Percentiles rank a stretch among this genome's conserved stretches.
Evolutionary conservation across 2,329 filamentous ascomycete genomes (phyloP).

Genomic region (Lecanicillium sp.): DNA sequence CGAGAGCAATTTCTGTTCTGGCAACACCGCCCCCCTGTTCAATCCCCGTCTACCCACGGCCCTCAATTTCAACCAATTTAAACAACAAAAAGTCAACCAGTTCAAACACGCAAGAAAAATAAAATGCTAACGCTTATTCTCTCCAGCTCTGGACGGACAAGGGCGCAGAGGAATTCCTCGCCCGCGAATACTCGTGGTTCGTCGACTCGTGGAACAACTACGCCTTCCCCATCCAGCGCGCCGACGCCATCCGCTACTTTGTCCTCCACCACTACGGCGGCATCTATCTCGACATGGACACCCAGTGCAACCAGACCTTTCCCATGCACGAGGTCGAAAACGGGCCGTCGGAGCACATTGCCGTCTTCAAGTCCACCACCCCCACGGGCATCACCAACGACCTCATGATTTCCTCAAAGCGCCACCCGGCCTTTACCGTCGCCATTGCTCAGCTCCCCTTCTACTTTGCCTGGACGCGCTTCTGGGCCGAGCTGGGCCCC

Average conservation of each 20-base stretch:
- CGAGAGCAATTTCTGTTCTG: no score
- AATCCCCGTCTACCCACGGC: no score
- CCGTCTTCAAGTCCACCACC: slow-evolving; percentile 43
- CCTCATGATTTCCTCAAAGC: slow-evolving; percentile 66
- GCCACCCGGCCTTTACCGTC: slow-evolving; percentile 68
- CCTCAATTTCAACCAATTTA: neutral
- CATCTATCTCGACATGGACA: slow-evolving; percentile 59
- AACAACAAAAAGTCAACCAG: no score
- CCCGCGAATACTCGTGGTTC: slow-evolving; percentile 65
- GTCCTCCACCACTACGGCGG: slow-evolving; percentile 66
- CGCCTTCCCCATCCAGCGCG: slow-evolving; percentile 64
- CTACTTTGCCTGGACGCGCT: slow-evolving; percentile 52
- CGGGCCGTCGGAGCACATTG: slow-evolving; percentile 18
- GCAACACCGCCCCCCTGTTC: no score
- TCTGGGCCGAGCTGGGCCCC: slow-evolving; percentile 55
- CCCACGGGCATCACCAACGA: slow-evolving; percentile 80
- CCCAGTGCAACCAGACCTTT: slow-evolving; percentile 24
- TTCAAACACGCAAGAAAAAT: no score
- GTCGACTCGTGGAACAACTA: slow-evolving; percentile 64
- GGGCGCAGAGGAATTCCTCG: slow-evolving; percentile 61
- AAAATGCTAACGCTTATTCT: neutral
- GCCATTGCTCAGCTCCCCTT: slow-evolving; percentile 60
- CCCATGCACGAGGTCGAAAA: slow-evolving; percentile 24
- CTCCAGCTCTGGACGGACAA: slow-evolving; percentile 65
- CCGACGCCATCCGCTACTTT: slow-evolving; percentile 69